A percentile compares a stretch with the other conserved stretches of the same genome.
These are phyloP conservation scores for Cordyceps cateniannulata DNA, from an alignment of 2,329 filamentous ascomycete species.

Conservation along the genomic window DNA sequence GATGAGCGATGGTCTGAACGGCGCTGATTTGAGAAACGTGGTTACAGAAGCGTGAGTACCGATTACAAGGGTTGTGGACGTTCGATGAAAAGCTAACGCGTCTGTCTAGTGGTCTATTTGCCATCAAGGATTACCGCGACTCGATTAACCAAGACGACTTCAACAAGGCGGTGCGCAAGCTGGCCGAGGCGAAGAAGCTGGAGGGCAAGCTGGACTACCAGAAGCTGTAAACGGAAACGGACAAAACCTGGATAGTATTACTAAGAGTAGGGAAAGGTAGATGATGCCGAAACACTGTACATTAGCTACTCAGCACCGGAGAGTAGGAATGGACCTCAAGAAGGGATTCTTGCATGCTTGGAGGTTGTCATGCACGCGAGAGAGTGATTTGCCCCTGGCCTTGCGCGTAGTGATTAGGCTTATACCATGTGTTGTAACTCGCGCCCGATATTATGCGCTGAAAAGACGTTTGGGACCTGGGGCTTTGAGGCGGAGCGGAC, in stretches of 20 bases:
- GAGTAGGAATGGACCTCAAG: not conserved
- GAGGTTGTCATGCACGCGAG: not conserved
- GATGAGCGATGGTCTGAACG: conserved; percentile 98
- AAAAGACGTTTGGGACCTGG: not conserved
- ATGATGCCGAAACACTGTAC: conserved; percentile 4
- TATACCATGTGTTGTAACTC: not conserved
- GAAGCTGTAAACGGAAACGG: conserved; percentile 60
- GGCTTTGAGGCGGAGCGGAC: not conserved
- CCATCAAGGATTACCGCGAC: conserved; percentile 97
- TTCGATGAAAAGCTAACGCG: not conserved
- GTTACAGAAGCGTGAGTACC: conserved; percentile 92
- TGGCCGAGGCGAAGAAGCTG: conserved; percentile 95
- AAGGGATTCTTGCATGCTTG: not conserved
- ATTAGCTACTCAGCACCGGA: conserved; percentile 8
- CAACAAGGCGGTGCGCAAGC: conserved; percentile 97
- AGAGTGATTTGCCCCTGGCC: not conserved
- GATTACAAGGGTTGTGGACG: not conserved
- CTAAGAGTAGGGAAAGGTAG: not conserved
- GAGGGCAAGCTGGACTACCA: conserved; percentile 98
- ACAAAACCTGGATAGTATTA: not conserved
- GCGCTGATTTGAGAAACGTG: conserved; percentile 93
- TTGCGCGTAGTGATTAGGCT: not conserved
- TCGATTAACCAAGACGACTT: conserved; percentile 97
- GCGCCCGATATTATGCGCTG: not conserved
- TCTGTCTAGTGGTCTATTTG: conserved; percentile 70